Percentiles rank a stretch among this genome's conserved stretches.
phyloP scores from a whole-genome alignment of 306 rosid genomes.

The Dalbergia cochinchinensis region DNA sequence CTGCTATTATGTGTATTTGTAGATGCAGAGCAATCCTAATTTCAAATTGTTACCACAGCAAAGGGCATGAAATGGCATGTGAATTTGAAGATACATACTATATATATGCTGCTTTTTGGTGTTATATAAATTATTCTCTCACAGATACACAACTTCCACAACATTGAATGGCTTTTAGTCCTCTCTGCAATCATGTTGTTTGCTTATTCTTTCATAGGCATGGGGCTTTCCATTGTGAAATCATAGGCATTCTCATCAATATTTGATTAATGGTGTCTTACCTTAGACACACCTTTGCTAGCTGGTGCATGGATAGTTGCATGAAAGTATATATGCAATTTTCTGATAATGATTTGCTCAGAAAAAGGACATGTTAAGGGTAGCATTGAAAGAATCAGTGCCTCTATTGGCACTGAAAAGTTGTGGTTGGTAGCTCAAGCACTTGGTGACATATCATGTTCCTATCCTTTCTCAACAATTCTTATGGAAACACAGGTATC shows the following conservation, averaged over 20 bases:
- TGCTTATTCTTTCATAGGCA: slow-evolving; percentile 69
- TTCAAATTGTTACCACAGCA: slow-evolving; percentile 51
- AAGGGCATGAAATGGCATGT: slow-evolving; percentile 46
- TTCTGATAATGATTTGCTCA: slow-evolving; percentile 46
- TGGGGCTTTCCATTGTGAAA: slow-evolving; percentile 61
- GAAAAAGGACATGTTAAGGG: slow-evolving; percentile 75
- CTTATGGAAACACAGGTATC: slow-evolving; percentile 86
- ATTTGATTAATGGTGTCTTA: slow-evolving; percentile 12
- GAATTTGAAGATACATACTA: slow-evolving; percentile 48
- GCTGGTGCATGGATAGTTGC: slow-evolving; percentile 28
- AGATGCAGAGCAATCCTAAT: slow-evolving; percentile 57
- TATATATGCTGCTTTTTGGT: slow-evolving; percentile 74
- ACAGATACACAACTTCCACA: slow-evolving; percentile 76
- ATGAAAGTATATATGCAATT: slow-evolving; percentile 9
- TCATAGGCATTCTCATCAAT: slow-evolving; percentile 45
- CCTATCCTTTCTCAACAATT: slow-evolving; percentile 84
- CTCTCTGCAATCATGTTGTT: slow-evolving; percentile 80
- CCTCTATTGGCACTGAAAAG: slow-evolving; percentile 58
- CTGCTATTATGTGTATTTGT: slow-evolving; percentile 27
- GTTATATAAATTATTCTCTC: slow-evolving; percentile 65
- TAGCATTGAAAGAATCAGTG: slow-evolving; percentile 58
- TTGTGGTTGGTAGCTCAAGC: slow-evolving; percentile 79
- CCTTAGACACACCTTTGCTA: slow-evolving; percentile 14
- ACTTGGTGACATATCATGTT: slow-evolving; percentile 84
- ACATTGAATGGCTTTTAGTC: slow-evolving; percentile 74